Base-by-base conservation (phyloP, 2,329 filamentous ascomycete genomes). In the Blastomyces silverae region DNA sequence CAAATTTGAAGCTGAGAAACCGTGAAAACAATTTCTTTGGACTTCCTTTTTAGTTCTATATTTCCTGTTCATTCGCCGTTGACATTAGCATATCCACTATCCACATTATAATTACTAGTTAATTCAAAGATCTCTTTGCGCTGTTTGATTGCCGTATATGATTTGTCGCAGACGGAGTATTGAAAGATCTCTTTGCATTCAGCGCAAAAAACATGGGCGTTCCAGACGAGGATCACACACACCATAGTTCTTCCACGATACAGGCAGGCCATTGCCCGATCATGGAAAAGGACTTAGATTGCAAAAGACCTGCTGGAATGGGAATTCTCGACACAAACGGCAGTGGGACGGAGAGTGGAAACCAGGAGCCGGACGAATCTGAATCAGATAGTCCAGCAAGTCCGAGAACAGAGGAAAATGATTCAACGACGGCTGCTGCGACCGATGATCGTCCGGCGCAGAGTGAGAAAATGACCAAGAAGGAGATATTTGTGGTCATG, bases 401-500 rank as follows among this genome's bases (percentile, higher is more conserved):
- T 20, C 22, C 57, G 7, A 60, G 17, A 22, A 13, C 57, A 25
- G 57, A 28, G 39, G 37, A 46, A 39, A 46, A 46, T 31, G 37
- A 44, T 46, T n/a, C 11, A n/a, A 22, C 55, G 15, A 28, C 37
- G 2, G 57, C 37, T 31, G 57, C 37, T 31, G 55, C 8, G 10
- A 0, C 42, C 17, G 53, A 60, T 31, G 50, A 57, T 58, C 60
- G 34, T 15, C 61, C 58, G 5, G 57, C 66, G 22, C 66, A 64
- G 22, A 64, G 58, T 44, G 57, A 39, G 61, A 69, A 64, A 46
- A 66, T 67, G 67, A 64, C 25, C 11, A 65, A 44, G 50, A 66
- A 66, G 59, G 60, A 64, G 50, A 65, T 69, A 6, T 11, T 64
- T 25, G 62, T 63, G 10, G 67, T 69, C 42, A 67, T 69, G 64